Conservation (phyloP, 2,329 filamentous ascomycete genomes). For the Raffaelea arxii region DNA sequence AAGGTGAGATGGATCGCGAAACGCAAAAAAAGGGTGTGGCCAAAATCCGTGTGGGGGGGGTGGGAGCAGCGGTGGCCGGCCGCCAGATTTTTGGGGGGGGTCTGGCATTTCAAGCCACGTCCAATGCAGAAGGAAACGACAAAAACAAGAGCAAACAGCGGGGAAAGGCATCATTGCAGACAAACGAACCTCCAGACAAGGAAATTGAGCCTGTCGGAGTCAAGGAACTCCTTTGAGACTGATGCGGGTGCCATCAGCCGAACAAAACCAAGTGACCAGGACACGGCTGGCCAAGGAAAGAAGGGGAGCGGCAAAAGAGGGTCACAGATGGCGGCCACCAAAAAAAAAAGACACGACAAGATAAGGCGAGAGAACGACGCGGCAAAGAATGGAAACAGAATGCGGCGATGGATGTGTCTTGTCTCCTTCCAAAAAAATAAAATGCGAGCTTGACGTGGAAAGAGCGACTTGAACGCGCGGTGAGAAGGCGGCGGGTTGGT, state of each 20-base stretch:
- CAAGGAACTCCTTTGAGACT: conserved; percentile 52
- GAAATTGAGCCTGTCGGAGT: conserved; percentile 61
- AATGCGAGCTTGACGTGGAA: no score
- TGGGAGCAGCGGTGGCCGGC: neutral
- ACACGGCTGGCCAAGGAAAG: neutral
- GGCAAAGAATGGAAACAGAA: no score
- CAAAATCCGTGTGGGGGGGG: neutral
- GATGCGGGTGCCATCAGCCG: conserved; percentile 13
- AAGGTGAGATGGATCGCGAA: neutral
- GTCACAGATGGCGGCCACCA: neutral
- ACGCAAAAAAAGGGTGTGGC: neutral
- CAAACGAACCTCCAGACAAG: conserved; percentile 58
- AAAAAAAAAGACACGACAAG: neutral
- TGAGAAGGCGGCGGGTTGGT: no score
- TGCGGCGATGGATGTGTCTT: no score
- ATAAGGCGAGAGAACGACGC: no score
- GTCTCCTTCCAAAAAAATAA: no score
- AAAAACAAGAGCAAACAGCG: neutral
- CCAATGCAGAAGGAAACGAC: neutral
- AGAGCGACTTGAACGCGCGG: no score
- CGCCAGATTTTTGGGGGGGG: no score
- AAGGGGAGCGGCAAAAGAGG: neutral
- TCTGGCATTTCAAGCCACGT: no score
- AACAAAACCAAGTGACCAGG: neutral
- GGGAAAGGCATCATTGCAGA: neutral